Percentiles rank a stretch among this genome's conserved stretches.
phyloP scores from a whole-genome alignment of 208 protist genomes.

The Porcisia hertigi region DNA sequence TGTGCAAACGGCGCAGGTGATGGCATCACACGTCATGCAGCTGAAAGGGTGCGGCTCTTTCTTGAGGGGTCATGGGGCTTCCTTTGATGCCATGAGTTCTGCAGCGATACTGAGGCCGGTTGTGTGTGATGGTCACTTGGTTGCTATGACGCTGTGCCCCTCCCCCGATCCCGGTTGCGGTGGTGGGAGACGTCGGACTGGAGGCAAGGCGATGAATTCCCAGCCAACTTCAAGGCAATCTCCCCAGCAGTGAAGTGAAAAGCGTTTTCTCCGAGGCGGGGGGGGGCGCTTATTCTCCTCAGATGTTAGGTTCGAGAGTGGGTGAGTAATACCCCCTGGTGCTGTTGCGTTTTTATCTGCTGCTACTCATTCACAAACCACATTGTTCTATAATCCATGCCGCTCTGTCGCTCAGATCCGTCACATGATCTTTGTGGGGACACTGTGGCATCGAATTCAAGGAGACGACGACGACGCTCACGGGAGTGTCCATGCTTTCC shows the following conservation, averaged over 20 bases:
- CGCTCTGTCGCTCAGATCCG: not conserved
- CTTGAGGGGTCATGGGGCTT: not conserved
- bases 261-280: not conserved
- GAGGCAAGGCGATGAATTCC: not conserved
- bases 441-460: not conserved
- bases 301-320: not conserved
- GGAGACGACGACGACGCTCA: no score
- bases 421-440: not conserved
- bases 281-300: not conserved
- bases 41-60: constrained; percentile 1
- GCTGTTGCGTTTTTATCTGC: not conserved
- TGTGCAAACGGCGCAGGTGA: constrained; percentile 53
- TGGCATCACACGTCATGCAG: constrained; percentile 41
- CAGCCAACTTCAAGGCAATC: not conserved
- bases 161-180: not conserved
- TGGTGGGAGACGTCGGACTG: not conserved
- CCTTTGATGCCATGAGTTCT: not conserved
- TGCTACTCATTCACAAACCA: not conserved
- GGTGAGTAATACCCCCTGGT: not conserved
- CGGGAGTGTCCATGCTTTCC: no score
- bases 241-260: not conserved
- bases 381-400: not conserved
- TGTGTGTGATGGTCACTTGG: constrained; percentile 39
- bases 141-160: constrained; percentile 26
- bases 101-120: constrained; percentile 37